Conservation (phyloP, 73 alveolate genomes). For the Urostyla sp. region DNA sequence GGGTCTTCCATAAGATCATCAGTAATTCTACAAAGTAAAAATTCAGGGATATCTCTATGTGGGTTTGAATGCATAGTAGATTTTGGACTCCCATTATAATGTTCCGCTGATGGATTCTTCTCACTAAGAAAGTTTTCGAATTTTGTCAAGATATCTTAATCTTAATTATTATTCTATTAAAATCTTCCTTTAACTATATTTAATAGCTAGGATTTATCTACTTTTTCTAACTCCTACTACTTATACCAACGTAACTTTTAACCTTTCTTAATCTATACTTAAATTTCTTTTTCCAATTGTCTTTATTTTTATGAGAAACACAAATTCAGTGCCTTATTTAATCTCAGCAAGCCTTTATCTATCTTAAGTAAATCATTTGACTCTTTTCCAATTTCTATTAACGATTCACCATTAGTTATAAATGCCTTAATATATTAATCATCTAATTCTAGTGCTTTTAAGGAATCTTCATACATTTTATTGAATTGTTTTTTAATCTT, state of each 20-base stretch:
- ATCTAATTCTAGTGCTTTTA: slow-evolving; percentile 56
- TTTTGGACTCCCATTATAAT: slow-evolving; percentile 5
- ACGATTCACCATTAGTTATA: slow-evolving; percentile 55
- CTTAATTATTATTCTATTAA: background rate
- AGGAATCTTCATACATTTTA: slow-evolving; percentile 29
- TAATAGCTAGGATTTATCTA: slow-evolving; percentile 16
- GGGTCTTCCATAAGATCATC: slow-evolving; percentile 73
- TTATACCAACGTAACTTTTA: slow-evolving; percentile 67
- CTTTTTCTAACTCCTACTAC: slow-evolving; percentile 14
- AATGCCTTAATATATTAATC: slow-evolving; percentile 60
- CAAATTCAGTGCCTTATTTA: slow-evolving; percentile 59
- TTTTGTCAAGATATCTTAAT: background rate
- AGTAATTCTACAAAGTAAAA: slow-evolving; percentile 62
- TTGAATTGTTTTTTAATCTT: slow-evolving; percentile 35
- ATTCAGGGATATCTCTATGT: slow-evolving; percentile 67
- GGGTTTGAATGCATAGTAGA: background rate
- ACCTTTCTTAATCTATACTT: slow-evolving; percentile 47
- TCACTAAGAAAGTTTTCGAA: slow-evolving; percentile 29
- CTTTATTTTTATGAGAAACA: slow-evolving; percentile 61
- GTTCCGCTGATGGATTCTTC: background rate
- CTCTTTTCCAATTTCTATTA: slow-evolving; percentile 60
- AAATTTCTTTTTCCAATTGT: slow-evolving; percentile 62
- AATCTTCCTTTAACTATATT: background rate
- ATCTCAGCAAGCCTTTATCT: slow-evolving; percentile 54
- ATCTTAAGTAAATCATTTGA: slow-evolving; percentile 30